These are phyloP conservation scores for Mucuna pruriens DNA, from an alignment of 306 rosid species.

Conservation along the genomic window DNA sequence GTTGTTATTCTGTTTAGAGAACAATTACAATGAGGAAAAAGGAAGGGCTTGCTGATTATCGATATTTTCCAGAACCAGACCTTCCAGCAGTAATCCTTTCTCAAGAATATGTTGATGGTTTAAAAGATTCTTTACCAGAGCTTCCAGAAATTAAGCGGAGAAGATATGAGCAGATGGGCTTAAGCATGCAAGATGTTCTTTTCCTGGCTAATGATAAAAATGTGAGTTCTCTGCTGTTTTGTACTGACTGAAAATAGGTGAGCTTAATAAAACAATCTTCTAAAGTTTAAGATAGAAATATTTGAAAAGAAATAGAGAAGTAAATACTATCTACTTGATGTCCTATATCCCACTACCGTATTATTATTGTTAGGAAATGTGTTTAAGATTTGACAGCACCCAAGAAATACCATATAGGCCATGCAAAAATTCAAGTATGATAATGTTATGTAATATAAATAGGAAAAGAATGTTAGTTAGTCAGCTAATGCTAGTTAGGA, in stretches of 20 bases:
- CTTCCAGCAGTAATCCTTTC: constrained; percentile 82
- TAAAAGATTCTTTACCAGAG: constrained; percentile 76
- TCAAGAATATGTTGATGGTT: constrained; percentile 69
- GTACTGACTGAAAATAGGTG: neutral
- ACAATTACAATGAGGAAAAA: constrained; percentile 97
- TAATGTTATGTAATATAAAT: too few species aligned
- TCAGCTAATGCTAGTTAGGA: too few species aligned
- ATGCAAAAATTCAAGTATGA: neutral
- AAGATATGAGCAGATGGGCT: constrained; percentile 83
- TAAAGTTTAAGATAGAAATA: constrained; percentile 3
- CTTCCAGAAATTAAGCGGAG: constrained; percentile 92
- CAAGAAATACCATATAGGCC: neutral
- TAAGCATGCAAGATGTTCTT: constrained; percentile 95
- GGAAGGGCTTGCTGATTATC: constrained; percentile 97
- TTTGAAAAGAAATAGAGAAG: constrained; percentile 4
- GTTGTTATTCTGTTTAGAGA: constrained; percentile 55
- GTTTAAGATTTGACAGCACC: neutral
- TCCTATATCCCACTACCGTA: neutral
- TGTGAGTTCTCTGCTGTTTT: constrained; percentile 59
- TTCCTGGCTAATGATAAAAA: constrained; percentile 82
- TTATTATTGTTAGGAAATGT: neutral
- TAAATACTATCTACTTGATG: neutral
- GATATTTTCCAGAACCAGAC: constrained; percentile 98
- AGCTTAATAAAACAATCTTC: neutral
- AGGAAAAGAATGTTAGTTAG: too few species aligned